These are phyloP conservation scores for Malassezia obtusa DNA, from an alignment of 1,284 basidiomycete species.

Conservation along the genomic window DNA sequence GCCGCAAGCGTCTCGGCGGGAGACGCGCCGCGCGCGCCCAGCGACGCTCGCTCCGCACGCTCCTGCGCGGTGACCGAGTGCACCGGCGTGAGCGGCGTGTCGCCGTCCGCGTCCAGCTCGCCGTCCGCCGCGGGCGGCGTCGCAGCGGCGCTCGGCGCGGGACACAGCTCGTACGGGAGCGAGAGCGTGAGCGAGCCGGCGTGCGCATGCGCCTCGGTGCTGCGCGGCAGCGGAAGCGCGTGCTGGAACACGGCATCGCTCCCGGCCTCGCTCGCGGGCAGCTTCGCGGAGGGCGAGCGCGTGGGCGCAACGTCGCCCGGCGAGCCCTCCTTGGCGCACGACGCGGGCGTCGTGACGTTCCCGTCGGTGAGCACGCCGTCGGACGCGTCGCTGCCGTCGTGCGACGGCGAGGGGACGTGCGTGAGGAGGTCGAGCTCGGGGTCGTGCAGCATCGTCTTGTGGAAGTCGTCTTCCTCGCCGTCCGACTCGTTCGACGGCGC, in stretches of 20 bases:
- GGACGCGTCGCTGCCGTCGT: neutral
- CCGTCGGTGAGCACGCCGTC: conserved; percentile 11
- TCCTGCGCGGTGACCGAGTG: conserved; percentile 6
- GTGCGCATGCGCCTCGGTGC: conserved; percentile 24
- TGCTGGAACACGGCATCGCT: conserved; percentile 32
- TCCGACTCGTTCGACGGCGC: conserved; percentile 11
- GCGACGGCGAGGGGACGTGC: conserved; percentile 16
- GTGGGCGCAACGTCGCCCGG: neutral
- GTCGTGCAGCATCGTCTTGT: conserved; percentile 39
- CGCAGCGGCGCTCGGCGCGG: neutral
- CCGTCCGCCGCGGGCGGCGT: neutral
- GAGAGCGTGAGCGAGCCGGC: conserved; percentile 32
- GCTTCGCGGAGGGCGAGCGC: neutral
- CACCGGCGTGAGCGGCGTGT: conserved; percentile 13
- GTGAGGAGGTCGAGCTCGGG: conserved; percentile 30
- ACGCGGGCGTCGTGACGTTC: conserved; percentile 8
- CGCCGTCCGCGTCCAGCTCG: conserved; percentile 10
- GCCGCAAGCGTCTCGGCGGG: neutral
- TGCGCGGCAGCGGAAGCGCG: conserved; percentile 30
- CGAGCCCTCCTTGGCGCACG: neutral
- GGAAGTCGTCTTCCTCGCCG: conserved; percentile 41
- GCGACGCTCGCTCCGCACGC: neutral
- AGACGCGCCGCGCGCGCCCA: too few species aligned
- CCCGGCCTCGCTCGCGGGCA: neutral
- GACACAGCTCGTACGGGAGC: conserved; percentile 20